These are phyloP conservation scores for Mycosarcoma mackinlayi DNA, from an alignment of 1,284 basidiomycete genomes.

Conservation along the genomic window DNA sequence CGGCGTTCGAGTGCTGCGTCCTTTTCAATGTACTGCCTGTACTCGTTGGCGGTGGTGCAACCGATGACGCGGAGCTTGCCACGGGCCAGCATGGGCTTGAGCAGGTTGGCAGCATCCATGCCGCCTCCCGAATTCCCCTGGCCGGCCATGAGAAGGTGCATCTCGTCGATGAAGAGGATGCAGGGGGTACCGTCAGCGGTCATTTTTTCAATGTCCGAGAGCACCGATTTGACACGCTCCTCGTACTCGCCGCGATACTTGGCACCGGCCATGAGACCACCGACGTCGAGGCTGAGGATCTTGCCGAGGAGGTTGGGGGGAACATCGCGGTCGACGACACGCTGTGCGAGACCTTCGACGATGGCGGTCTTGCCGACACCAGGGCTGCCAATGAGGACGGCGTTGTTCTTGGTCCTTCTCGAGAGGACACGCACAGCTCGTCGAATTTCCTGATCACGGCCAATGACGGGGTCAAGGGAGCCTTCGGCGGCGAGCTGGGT, in stretches of 20 bases:
- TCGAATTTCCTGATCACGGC: slow-evolving; percentile 68
- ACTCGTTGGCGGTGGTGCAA: slow-evolving; percentile 92
- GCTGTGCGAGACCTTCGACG: slow-evolving; percentile 93
- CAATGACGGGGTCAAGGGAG: slow-evolving; percentile 74
- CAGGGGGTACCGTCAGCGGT: slow-evolving; percentile 83
- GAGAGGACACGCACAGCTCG: slow-evolving; percentile 67
- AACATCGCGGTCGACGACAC: slow-evolving; percentile 93
- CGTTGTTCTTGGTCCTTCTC: slow-evolving; percentile 85
- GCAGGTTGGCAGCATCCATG: slow-evolving; percentile 67
- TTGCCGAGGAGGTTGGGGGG: slow-evolving; percentile 86
- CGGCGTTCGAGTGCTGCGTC: slow-evolving; percentile 87
- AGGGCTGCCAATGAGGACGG: slow-evolving; percentile 81
- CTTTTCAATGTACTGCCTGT: slow-evolving; percentile 94
- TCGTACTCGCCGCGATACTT: slow-evolving; percentile 98
- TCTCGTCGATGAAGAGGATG: slow-evolving; percentile 95
- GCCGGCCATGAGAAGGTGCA: slow-evolving; percentile 67
- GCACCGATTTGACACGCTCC: slow-evolving; percentile 91
- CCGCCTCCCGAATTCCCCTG: slow-evolving; percentile 57
- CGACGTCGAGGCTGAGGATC: slow-evolving; percentile 86
- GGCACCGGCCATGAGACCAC: slow-evolving; percentile 93
- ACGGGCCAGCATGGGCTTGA: slow-evolving; percentile 73
- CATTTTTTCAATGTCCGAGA: slow-evolving; percentile 90
- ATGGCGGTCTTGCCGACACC: slow-evolving; percentile 75
- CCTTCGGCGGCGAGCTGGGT: slow-evolving; percentile 73
- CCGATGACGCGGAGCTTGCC: slow-evolving; percentile 91